Evolutionary conservation across 2,329 filamentous ascomycete species (phyloP), one percentile per base, ranked within the genome.

Genomic region (Beauveria sp.): DNA sequence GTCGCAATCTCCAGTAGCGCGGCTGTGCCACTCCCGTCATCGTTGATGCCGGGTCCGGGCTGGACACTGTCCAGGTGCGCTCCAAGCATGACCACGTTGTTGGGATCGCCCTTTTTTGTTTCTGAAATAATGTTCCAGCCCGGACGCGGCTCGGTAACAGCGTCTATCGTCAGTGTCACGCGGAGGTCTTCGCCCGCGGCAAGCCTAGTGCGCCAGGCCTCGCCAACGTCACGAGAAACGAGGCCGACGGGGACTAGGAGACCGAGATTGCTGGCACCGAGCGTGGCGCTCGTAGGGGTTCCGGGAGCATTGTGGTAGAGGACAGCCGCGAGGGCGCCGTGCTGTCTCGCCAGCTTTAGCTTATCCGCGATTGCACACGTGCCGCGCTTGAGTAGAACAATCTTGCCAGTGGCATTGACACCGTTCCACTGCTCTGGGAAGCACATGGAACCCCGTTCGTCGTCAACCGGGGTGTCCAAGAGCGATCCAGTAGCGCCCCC

Each of bases 231-330:
- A 1, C 69, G 66, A 6, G 70, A 66, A 40, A 78, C 71, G 1
- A 76, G 70, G 9, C 70, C 76, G 5, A 75, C 72, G 10, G 77
- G 74, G 10, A 74, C 69, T 5, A 77, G 67, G 20, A 69, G 66
- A 8, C 70, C 70, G 31, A 72, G 64, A 66, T 74, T 76, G 65
- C 73, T 72, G 0, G 74, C 75, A 20, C 80, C 78, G 2, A 88
- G 76, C 0, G 84, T 87, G 8, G 83, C 85, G 26, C 75, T 73
- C 1, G 78, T 70, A 3, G 75, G 58, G 10, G 68, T 65, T 1
- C 82, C 84, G 0, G 79, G 73, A 2, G 73, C 76, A 64, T 88
- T 85, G 77, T 89, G 84, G 73, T 85, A 88, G 62, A 89, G 76
- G 54, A 89, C 73, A 1, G 81, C 75, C 43, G 72, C 77, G 5